These are phyloP conservation scores for Fusarium foetens DNA, from an alignment of 2,329 filamentous ascomycete species.

Conservation along the genomic window DNA sequence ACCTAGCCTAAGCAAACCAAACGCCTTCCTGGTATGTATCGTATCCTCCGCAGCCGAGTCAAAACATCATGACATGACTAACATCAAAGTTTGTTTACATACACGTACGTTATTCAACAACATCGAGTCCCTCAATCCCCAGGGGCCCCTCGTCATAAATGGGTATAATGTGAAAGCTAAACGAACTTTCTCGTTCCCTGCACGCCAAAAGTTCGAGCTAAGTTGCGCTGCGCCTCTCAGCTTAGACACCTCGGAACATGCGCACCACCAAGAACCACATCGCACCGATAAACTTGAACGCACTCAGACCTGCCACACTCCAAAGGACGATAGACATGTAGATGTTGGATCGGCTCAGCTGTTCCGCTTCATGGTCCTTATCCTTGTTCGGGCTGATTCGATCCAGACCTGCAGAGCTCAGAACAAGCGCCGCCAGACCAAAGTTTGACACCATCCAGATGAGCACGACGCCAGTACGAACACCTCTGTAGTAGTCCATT, in stretches of 20 bases:
- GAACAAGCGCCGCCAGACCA: slow-evolving; percentile 83
- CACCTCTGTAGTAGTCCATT: slow-evolving; percentile 98
- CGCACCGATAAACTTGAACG: slow-evolving; percentile 87
- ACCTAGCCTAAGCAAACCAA: slow-evolving; percentile 28
- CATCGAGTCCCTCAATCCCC: slow-evolving; percentile 5
- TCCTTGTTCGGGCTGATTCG: slow-evolving; percentile 60
- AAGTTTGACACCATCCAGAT: slow-evolving; percentile 98
- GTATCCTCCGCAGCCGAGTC: slow-evolving; percentile 12
- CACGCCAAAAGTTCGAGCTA: not conserved
- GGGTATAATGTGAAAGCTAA: slow-evolving; percentile 43
- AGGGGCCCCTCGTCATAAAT: slow-evolving; percentile 34
- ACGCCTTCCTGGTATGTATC: slow-evolving; percentile 32
- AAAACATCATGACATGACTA: slow-evolving; percentile 29
- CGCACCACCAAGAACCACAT: slow-evolving; percentile 92
- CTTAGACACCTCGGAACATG: slow-evolving; percentile 78
- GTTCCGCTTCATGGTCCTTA: slow-evolving; percentile 50
- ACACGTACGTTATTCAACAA: slow-evolving; percentile 31
- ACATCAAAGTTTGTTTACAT: slow-evolving; percentile 27
- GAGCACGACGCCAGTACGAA: slow-evolving; percentile 89
- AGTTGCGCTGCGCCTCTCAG: not conserved
- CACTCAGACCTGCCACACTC: slow-evolving; percentile 85
- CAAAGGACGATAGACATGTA: slow-evolving; percentile 91
- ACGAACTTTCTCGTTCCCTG: slow-evolving; percentile 15
- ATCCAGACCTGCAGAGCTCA: slow-evolving; percentile 86
- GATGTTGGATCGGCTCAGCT: slow-evolving; percentile 72